Base-by-base conservation (phyloP, 805 yeast species). In the Saccharomycopsis babjevae region DNA sequence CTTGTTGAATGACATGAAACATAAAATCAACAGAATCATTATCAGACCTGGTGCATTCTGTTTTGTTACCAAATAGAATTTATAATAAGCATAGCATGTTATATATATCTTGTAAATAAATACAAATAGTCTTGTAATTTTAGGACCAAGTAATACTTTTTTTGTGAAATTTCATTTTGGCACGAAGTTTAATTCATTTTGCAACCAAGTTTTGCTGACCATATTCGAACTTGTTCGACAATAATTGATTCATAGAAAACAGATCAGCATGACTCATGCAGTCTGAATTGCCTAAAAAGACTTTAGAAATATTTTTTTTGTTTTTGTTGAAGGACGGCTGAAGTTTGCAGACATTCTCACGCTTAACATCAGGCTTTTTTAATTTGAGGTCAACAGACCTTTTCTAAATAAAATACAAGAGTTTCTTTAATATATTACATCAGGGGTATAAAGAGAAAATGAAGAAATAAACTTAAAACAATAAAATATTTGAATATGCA, bases 11-110 rank as follows among this genome's bases (percentile, higher is more conserved):
- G 55, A 52, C 2, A n/a, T 42, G 43, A n/a, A 54, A 36, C 66
- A 60, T 0, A 76, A 70, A 28, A 73, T 85, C 55, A 78, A 76
- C 60, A 85, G 81, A 66, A 68, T 84, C 57, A 84, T 89, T 25
- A 69, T 79, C 58, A 87, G 85, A 64, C 75, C 75, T 20, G 77
- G 77, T 20, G 69, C 80, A 58, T 76, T 81, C 42, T 79, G 83
- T 67, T 72, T 81, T 61, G 75, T 77, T 42, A 22, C 52, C 52
- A 46, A 46, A 46, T 46, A 16, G 28, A 2, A 20, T 22, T n/a
- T 40, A 22, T 11, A 13, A n/a, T 20, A 25, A 10, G 22, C 16
- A 11, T 6, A 46, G 5, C 22, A 10, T 10, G 30, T 13, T 8
- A 22, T 46, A 22, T 22, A 11, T 46, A 22, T 22, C 52, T 25